Conservation (phyloP, 371 early-diverging fungal species). For the Mucor lusitanicus region DNA sequence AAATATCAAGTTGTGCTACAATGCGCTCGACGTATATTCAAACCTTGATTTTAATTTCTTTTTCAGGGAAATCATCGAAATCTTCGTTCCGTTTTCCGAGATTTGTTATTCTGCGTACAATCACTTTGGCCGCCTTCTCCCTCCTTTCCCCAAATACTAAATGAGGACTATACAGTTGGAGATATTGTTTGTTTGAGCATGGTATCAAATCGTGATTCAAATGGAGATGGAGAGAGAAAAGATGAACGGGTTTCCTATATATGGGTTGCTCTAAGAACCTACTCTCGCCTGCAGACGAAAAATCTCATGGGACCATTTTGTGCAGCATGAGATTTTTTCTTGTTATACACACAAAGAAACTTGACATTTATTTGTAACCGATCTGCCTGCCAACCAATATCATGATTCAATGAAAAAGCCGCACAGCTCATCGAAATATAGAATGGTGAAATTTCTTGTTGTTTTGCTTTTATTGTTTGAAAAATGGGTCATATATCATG, state of each 20-base stretch:
- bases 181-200: neutral
- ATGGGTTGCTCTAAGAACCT: too few relatives aligned
- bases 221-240: neutral
- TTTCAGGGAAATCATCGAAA: slow-evolving; percentile 2
- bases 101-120: neutral
- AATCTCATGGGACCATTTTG: neutral
- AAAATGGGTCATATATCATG: neutral
- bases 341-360: neutral
- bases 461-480: neutral
- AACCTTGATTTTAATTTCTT: slow-evolving; percentile 2
- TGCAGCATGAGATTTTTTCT: neutral
- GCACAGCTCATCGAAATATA: neutral
- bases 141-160: neutral
- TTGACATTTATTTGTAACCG: slow-evolving; percentile 2
- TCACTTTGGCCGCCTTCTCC: neutral
- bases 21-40: neutral
- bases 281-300: neutral
- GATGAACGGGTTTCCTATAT: neutral
- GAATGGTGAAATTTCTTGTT: neutral
- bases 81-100: slow-evolving; percentile 12
- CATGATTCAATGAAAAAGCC: neutral
- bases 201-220: neutral
- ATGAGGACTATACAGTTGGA: neutral
- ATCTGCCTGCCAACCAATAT: slow-evolving; percentile 1
- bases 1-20: slow-evolving; percentile 4